Evolutionary conservation across 2,329 filamentous ascomycete genomes (phyloP).

Genomic region (Colletotrichum incanum): DNA sequence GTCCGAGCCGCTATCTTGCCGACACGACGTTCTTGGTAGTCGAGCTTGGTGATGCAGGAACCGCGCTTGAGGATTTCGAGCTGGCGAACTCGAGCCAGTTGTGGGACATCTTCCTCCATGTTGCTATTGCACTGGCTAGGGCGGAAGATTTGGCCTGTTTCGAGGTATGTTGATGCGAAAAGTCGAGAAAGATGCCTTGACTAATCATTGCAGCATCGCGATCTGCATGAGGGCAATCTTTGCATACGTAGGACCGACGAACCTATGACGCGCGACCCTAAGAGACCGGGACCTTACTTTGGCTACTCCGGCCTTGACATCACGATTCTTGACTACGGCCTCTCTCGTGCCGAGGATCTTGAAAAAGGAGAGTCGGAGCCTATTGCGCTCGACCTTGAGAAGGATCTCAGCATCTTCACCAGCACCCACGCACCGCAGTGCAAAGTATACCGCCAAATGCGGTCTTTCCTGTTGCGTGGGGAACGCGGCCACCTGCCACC

Average conservation of each 20-base stretch:
- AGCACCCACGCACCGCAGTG: conserved; percentile 74
- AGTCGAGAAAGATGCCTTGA: not conserved
- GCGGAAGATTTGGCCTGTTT: conserved; percentile 73
- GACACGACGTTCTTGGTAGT: conserved; percentile 73
- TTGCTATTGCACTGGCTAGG: conserved; percentile 72
- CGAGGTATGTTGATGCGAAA: conserved; percentile 62
- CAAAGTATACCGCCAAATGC: conserved; percentile 74
- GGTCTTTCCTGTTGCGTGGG: conserved; percentile 68
- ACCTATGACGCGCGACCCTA: conserved; percentile 51
- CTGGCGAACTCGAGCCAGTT: conserved; percentile 65
- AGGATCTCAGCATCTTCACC: conserved; percentile 72
- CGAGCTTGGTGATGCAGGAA: conserved; percentile 75
- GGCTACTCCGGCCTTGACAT: conserved; percentile 75
- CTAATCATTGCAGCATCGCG: conserved; percentile 66
- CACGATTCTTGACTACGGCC: conserved; percentile 76
- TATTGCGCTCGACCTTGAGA: conserved; percentile 73
- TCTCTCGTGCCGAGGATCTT: conserved; percentile 71
- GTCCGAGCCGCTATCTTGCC: conserved; percentile 72
- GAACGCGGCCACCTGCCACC: conserved; percentile 67
- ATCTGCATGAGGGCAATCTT: conserved; percentile 77
- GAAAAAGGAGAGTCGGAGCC: conserved; percentile 50
- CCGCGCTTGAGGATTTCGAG: conserved; percentile 72
- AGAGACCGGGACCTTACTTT: conserved; percentile 58
- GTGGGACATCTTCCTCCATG: conserved; percentile 76
- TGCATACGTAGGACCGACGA: conserved; percentile 66